Percentiles rank a stretch among this genome's conserved stretches.
Conservation (phyloP, 371 early-diverging fungal species). For the Rhizomucor pusillus region DNA sequence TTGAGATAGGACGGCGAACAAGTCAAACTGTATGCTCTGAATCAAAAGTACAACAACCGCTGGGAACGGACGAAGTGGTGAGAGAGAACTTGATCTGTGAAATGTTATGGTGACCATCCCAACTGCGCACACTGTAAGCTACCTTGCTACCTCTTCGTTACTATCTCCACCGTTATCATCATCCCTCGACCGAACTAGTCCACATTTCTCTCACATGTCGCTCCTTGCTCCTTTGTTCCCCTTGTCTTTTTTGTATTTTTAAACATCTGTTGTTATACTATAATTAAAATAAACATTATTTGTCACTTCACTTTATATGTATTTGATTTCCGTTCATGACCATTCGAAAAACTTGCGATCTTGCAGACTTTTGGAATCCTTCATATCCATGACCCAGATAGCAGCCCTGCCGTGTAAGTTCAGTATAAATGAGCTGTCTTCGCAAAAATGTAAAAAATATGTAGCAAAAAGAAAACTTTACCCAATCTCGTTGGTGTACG, state of each 20-base stretch:
- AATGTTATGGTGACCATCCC: too few relatives aligned
- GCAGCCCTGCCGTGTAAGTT: slow-evolving; percentile 25
- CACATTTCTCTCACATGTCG: too few relatives aligned
- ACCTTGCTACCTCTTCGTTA: neutral
- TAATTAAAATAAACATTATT: neutral
- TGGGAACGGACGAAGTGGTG: slow-evolving; percentile 40
- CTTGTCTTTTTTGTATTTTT: too few relatives aligned
- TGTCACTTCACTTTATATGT: too few relatives aligned
- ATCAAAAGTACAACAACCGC: slow-evolving; percentile 33
- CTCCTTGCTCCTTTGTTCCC: too few relatives aligned
- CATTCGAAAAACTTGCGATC: slow-evolving; percentile 6
- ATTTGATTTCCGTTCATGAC: too few relatives aligned
- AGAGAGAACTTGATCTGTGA: neutral
- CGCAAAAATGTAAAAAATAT: too few relatives aligned
- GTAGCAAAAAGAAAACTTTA: slow-evolving; percentile 7
- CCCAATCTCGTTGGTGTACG: slow-evolving; percentile 46
- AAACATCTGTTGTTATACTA: neutral
- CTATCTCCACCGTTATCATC: too few relatives aligned
- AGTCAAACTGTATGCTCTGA: slow-evolving; percentile 34
- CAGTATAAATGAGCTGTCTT: neutral
- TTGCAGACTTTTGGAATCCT: slow-evolving; percentile 6
- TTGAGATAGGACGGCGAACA: slow-evolving; percentile 44
- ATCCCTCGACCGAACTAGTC: too few relatives aligned
- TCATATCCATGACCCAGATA: slow-evolving; percentile 38
- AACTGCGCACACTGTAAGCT: neutral